Percentiles rank a stretch among this genome's conserved stretches.
Conservation (phyloP, 306 rosid species). For the Urtica urens region DNA sequence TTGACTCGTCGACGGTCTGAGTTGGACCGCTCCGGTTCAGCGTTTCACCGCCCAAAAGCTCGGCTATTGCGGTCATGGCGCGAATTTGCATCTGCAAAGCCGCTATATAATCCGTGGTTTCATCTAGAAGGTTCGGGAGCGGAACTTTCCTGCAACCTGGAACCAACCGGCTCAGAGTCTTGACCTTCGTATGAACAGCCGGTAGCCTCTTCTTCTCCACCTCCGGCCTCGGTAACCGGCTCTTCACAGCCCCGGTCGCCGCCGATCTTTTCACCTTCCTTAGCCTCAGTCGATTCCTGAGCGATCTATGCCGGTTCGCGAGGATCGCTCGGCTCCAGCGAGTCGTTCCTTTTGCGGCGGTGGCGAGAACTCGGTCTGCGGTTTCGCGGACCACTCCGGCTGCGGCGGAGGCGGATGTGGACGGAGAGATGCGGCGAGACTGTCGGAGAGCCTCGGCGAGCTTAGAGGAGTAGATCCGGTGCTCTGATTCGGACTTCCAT, state of each 20-base stretch:
- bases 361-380: conserved; percentile 72
- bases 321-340: conserved; percentile 93
- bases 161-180: conserved; percentile 54
- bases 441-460: conserved; percentile 51
- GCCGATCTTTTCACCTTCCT: conserved; percentile 31
- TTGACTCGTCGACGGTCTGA: conserved; percentile 20
- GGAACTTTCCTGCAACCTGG: conserved; percentile 83
- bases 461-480: conserved; percentile 55
- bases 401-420: conserved; percentile 6
- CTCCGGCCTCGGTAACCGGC: conserved; percentile 29
- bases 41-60: conserved; percentile 44
- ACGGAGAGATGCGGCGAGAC: conserved; percentile 15
- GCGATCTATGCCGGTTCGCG: conserved; percentile 28
- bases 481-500: conserved; percentile 66
- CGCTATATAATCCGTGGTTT: conserved; percentile 67
- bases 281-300: conserved; percentile 20
- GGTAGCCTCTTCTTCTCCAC: conserved; percentile 25
- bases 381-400: conserved; percentile 30
- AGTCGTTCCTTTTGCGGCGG: conserved; percentile 52
- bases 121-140: conserved; percentile 75
- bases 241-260: conserved; percentile 13
- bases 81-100: conserved; percentile 93
- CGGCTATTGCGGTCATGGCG: conserved; percentile 61
- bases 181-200: conserved; percentile 47
- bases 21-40: conserved; percentile 14